Percentiles rank a stretch among this genome's conserved stretches.
Conservation (phyloP, 441 rosid genomes). For the Populus hybrid region DNA sequence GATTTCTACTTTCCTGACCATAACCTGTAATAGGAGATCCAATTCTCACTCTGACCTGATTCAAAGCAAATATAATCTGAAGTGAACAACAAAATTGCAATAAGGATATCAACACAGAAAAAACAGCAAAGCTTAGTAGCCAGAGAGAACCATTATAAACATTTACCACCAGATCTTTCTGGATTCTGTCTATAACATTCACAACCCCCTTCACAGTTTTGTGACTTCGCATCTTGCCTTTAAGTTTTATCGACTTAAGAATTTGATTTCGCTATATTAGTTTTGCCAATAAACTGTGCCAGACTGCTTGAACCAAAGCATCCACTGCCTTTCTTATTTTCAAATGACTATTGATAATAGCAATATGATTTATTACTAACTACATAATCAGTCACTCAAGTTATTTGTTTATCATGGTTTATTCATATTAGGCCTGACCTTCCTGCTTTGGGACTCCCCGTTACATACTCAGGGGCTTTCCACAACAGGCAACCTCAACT, state of each 20-base stretch:
- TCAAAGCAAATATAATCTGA: slow-evolving; percentile 20
- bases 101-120: neutral
- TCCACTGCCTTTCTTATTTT: neutral
- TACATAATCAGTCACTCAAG: neutral
- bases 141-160: neutral
- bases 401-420: neutral
- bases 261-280: neutral
- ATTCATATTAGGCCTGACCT: neutral
- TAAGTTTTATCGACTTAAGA: too few relatives aligned
- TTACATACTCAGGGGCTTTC: neutral
- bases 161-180: neutral
- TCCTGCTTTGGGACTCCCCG: neutral
- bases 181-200: neutral
- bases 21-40: slow-evolving; percentile 95
- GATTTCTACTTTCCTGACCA: slow-evolving; percentile 95
- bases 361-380: neutral
- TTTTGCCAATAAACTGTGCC: slow-evolving; percentile 3
- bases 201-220: neutral
- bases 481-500: neutral
- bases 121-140: neutral
- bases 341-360: neutral
- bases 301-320: neutral
- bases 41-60: slow-evolving; percentile 89
- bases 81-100: slow-evolving; percentile 4
- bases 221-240: neutral